These are phyloP conservation scores for Haberlea rhodopensis DNA, from an alignment of 257 asterid genomes.

Conservation along the genomic window DNA sequence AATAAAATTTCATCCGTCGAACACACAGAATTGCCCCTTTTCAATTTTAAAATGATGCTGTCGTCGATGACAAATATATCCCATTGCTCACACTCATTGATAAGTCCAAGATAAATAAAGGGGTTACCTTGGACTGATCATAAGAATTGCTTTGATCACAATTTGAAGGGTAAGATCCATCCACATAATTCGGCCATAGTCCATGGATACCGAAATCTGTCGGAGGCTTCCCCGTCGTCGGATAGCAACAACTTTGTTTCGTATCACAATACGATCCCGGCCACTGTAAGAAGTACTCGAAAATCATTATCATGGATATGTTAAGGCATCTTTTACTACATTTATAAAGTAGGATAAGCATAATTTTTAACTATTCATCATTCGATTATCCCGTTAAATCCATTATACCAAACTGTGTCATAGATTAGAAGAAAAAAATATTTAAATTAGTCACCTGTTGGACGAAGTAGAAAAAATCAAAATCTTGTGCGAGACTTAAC, in stretches of 20 bases:
- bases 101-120: background rate
- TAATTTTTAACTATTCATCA: too few relatives aligned
- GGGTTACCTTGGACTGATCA: slow-evolving; percentile 55
- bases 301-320: background rate
- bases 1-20: background rate
- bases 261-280: slow-evolving; percentile 82
- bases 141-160: slow-evolving; percentile 58
- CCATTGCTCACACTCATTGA: too few relatives aligned
- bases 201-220: slow-evolving; percentile 80
- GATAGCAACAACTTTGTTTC: slow-evolving; percentile 71
- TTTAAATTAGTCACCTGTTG: slow-evolving; percentile 47
- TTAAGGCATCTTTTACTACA: too few relatives aligned
- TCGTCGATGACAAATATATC: too few relatives aligned
- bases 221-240: slow-evolving; percentile 69
- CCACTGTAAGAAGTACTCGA: too few relatives aligned
- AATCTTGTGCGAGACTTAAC: slow-evolving; percentile 43
- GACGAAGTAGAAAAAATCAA: slow-evolving; percentile 82
- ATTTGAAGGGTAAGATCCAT: slow-evolving; percentile 76
- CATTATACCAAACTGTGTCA: background rate
- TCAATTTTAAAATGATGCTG: too few relatives aligned
- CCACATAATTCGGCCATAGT: slow-evolving; percentile 67
- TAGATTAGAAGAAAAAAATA: background rate
- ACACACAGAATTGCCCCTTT: too few relatives aligned
- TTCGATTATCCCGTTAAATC: too few relatives aligned
- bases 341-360: background rate